A percentile compares a stretch with the other conserved stretches of the same genome.
Conservation (phyloP, 192 early-diverging fungal genomes). For the Umbelopsis vinacea region DNA sequence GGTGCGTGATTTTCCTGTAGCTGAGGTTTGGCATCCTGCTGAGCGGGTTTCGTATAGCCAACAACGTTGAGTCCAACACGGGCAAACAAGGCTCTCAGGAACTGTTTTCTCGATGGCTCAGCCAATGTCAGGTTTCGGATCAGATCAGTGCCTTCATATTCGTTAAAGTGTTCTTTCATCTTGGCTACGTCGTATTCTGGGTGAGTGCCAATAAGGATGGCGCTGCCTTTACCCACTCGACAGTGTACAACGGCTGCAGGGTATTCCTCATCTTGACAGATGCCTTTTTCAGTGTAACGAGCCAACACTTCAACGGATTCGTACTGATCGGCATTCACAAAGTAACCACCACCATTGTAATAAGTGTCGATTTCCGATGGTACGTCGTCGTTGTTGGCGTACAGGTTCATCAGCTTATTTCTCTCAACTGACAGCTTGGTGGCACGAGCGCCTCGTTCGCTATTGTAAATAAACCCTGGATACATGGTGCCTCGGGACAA, state of each 20-base stretch:
- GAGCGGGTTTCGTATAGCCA: constrained; percentile 23
- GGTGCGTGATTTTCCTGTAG: constrained; percentile 39
- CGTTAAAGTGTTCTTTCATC: constrained; percentile 50
- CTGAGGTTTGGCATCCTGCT: constrained; percentile 19
- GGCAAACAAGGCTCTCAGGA: constrained; percentile 61
- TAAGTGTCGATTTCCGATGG: constrained; percentile 45
- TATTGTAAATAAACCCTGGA: constrained; percentile 84
- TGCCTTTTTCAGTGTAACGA: constrained; percentile 42
- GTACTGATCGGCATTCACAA: constrained; percentile 47
- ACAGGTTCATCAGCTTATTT: not conserved
- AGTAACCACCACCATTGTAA: constrained; percentile 79
- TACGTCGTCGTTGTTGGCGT: constrained; percentile 2
- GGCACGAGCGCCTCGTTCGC: constrained; percentile 74
- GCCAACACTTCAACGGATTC: constrained; percentile 45
- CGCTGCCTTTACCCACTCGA: constrained; percentile 65
- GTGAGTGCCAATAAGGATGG: constrained; percentile 82
- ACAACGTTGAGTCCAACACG: constrained; percentile 69
- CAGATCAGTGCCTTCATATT: constrained; percentile 56
- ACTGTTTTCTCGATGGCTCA: constrained; percentile 53
- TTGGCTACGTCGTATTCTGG: constrained; percentile 75
- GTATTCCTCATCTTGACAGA: constrained; percentile 23
- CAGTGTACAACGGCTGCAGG: constrained; percentile 72
- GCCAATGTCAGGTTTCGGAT: constrained; percentile 50
- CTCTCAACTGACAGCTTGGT: not conserved
- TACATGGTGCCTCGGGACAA: constrained; percentile 74